A percentile compares a stretch with the other conserved stretches of the same genome.
Conservation (phyloP, 2,329 filamentous ascomycete species). For the Simplicillium aogashimaense region DNA sequence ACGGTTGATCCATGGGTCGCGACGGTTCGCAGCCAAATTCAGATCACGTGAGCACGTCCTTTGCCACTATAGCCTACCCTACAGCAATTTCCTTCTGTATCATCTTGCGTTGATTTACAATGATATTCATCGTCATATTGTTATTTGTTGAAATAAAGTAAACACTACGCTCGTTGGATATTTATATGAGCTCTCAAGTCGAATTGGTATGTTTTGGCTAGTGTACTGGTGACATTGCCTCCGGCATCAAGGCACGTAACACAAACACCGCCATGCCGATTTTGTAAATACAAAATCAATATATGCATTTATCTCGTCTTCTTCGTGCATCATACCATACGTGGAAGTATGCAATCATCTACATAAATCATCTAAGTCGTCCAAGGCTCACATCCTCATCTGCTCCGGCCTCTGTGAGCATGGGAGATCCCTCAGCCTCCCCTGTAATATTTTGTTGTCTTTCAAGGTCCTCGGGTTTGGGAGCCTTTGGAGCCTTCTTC, state of each 20-base stretch:
- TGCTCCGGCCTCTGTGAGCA: slow-evolving; percentile 24
- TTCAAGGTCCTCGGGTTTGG: slow-evolving; percentile 21
- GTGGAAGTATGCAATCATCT: too few species aligned
- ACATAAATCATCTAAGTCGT: neutral
- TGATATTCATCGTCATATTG: too few species aligned
- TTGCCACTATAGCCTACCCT: slow-evolving; percentile 9
- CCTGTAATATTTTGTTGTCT: slow-evolving; percentile 16
- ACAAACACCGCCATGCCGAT: too few species aligned
- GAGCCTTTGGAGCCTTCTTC: slow-evolving; percentile 23
- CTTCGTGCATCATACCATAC: neutral
- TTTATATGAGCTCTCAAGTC: too few species aligned
- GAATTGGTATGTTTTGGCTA: too few species aligned
- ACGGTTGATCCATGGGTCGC: slow-evolving; percentile 8
- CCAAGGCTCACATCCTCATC: slow-evolving; percentile 10
- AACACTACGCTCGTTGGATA: too few species aligned
- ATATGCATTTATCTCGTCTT: neutral
- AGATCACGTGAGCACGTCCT: slow-evolving; percentile 15
- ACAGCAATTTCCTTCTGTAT: neutral
- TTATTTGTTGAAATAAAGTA: too few species aligned
- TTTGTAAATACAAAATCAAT: neutral
- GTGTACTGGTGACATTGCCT: too few species aligned
- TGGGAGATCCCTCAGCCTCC: slow-evolving; percentile 26
- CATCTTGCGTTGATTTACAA: too few species aligned
- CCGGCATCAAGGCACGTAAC: too few species aligned
- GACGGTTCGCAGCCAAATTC: slow-evolving; percentile 15